phyloP scores from a whole-genome alignment of 306 rosid species.

The Cucurbita moschata region DNA sequence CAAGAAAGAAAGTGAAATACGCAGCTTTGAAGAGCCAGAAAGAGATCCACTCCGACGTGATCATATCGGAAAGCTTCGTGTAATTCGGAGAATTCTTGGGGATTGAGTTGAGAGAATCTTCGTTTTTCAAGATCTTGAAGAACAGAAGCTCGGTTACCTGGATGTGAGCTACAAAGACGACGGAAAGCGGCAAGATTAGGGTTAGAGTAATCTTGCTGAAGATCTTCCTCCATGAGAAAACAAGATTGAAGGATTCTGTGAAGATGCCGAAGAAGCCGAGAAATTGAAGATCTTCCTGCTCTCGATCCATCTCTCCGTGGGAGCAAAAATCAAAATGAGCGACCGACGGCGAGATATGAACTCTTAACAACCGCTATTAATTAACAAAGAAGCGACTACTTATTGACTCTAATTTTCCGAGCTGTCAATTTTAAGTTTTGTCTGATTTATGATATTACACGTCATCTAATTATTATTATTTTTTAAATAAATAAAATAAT shows the following conservation, averaged over 20 bases:
- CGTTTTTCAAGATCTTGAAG: slow-evolving; percentile 8
- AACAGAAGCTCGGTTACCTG: slow-evolving; percentile 8
- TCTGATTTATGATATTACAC: not conserved
- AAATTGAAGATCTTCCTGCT: slow-evolving; percentile 6
- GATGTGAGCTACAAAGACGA: slow-evolving; percentile 12
- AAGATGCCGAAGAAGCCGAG: slow-evolving; percentile 7
- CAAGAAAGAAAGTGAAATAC: slow-evolving; percentile 11
- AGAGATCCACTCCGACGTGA: slow-evolving; percentile 8
- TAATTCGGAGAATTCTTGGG: not conserved
- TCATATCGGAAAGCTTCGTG: not conserved
- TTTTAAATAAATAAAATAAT: not conserved
- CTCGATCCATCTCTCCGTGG: slow-evolving; percentile 3
- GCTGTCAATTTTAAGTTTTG: not conserved
- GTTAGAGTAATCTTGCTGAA: slow-evolving; percentile 9
- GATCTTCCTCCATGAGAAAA: slow-evolving; percentile 11
- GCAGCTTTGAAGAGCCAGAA: slow-evolving; percentile 13
- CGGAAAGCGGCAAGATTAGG: slow-evolving; percentile 5
- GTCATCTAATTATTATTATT: not conserved
- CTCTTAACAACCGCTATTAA: not conserved
- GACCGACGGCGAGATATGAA: not conserved
- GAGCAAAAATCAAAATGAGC: not conserved
- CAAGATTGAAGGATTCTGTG: slow-evolving; percentile 6
- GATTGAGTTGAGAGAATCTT: not conserved
- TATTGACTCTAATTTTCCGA: not conserved
- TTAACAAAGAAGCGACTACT: not conserved